Evolutionary conservation across 345 rosid genomes (phyloP).

Genomic region (Adansonia digitata): DNA sequence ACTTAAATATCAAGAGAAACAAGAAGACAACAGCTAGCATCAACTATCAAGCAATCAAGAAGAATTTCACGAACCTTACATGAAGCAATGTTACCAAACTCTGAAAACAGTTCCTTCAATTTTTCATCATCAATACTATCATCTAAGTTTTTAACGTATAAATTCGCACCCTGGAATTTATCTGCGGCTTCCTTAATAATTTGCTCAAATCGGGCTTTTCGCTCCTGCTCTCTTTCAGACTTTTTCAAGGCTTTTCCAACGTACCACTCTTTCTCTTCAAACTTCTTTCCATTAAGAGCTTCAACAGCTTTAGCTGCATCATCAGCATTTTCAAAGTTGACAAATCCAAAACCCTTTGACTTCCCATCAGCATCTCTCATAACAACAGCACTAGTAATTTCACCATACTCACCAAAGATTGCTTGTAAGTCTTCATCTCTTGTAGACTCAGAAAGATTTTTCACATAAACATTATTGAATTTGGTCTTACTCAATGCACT

Average conservation of each 20-base stretch:
- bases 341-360: conserved; percentile 93
- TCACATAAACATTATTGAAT: conserved; percentile 81
- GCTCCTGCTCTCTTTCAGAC: conserved; percentile 73
- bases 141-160: conserved; percentile 85
- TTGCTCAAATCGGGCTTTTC: conserved; percentile 71
- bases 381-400: conserved; percentile 68
- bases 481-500: conserved; percentile 36
- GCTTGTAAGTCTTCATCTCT: conserved; percentile 68
- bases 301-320: conserved; percentile 84
- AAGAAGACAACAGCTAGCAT: not conserved
- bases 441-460: conserved; percentile 61
- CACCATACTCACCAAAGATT: conserved; percentile 70
- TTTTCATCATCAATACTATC: conserved; percentile 80
- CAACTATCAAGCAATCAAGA: not conserved
- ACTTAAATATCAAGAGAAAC: not conserved
- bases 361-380: conserved; percentile 92
- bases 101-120: conserved; percentile 66
- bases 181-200: conserved; percentile 74
- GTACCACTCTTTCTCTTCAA: conserved; percentile 90
- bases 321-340: conserved; percentile 70
- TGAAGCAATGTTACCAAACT: conserved; percentile 77
- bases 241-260: conserved; percentile 95
- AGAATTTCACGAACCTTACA: conserved; percentile 60
- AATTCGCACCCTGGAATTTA: conserved; percentile 75
- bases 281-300: conserved; percentile 69